Evolutionary conservation across 2,329 filamentous ascomycete species (phyloP), one percentile per base, ranked within the genome.

Genomic region (Fusarium nodosum): DNA sequence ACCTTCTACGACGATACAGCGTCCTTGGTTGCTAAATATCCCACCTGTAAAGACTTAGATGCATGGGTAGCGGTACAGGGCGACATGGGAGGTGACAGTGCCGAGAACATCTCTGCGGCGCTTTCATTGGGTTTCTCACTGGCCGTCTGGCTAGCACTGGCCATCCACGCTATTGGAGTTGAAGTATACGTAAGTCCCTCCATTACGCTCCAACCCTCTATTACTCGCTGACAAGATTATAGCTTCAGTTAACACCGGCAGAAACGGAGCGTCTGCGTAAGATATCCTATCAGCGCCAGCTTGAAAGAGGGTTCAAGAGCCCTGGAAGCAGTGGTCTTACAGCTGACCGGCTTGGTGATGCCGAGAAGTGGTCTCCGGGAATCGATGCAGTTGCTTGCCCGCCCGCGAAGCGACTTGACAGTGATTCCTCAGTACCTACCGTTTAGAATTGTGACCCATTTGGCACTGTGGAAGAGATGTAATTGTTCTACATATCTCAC

Each of bases 21-120:
- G 3, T 58, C 57, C 2, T 8, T 67, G 22, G 18, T 67, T 1
- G 18, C 41, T 1, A 45, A 38, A 2, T 67, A 67, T 5, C 64
- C 64, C 3, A 34, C 33, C 2, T 67, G 63, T 5, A 2, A 28
- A 3, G 64, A 63, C 10, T 5, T 12, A 1, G 12, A 50, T 16
- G 58, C 41, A 1, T 67, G 64, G 64, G 57, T 67, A 13, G 63
- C 64, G 2, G 13, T 67, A 0, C 64, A 67, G 8, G 64, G 63
- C 0, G 64, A 58, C 7, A 63, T 67, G 57, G 11, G 18, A 1
- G 63, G 64, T 5, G 53, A 65, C 1, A 30, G 52, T 15, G 2
- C 42, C 3, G 63, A 67, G 16, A 58, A 67, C 7, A 38, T 59
- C 8, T 58, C 28, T 15, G 42, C 63, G 6, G 63, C 63, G 4